These are phyloP conservation scores for Debaryomyces psychrophilus DNA, from an alignment of 1,139 yeast genomes.

Conservation along the genomic window DNA sequence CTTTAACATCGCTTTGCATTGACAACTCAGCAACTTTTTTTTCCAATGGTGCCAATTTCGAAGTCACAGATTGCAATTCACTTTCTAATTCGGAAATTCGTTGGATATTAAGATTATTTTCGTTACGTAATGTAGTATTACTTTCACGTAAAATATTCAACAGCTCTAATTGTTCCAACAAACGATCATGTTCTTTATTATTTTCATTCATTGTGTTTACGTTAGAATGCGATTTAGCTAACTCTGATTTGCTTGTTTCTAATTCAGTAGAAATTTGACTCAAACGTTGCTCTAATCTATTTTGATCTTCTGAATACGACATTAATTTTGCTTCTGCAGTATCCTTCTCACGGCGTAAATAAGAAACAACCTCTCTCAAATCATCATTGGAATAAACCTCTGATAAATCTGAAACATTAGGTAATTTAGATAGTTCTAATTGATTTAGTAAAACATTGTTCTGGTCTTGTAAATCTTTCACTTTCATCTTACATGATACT, in stretches of 20 bases:
- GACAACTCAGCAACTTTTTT: slow-evolving; percentile 25
- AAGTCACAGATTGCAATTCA: slow-evolving; percentile 21
- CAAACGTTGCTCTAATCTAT: slow-evolving; percentile 48
- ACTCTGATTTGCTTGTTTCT: slow-evolving; percentile 46
- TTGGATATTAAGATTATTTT: slow-evolving; percentile 33
- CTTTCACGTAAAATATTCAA: slow-evolving; percentile 74
- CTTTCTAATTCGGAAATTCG: slow-evolving; percentile 28
- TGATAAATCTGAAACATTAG: slow-evolving; percentile 16
- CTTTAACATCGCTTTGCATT: slow-evolving; percentile 32
- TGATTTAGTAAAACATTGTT: slow-evolving; percentile 71
- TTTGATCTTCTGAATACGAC: slow-evolving; percentile 51
- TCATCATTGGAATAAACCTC: slow-evolving; percentile 23
- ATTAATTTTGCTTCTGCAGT: slow-evolving; percentile 63
- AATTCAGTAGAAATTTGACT: slow-evolving; percentile 45
- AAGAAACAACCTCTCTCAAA: slow-evolving; percentile 58
- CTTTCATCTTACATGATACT: slow-evolving; percentile 44
- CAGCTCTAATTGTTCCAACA: slow-evolving; percentile 66
- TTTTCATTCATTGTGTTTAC: slow-evolving; percentile 42
- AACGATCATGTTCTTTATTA: slow-evolving; percentile 52
- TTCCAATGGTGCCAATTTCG: slow-evolving; percentile 26
- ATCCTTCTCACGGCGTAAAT: slow-evolving; percentile 78
- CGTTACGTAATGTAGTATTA: slow-evolving; percentile 66
- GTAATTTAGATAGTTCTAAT: slow-evolving; percentile 51
- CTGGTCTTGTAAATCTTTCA: slow-evolving; percentile 64
- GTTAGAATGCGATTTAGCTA: slow-evolving; percentile 37